Evolutionary conservation across 768 basidiomycete species (phyloP).

Genomic region (Rhodosporidiobolus odoratus): DNA sequence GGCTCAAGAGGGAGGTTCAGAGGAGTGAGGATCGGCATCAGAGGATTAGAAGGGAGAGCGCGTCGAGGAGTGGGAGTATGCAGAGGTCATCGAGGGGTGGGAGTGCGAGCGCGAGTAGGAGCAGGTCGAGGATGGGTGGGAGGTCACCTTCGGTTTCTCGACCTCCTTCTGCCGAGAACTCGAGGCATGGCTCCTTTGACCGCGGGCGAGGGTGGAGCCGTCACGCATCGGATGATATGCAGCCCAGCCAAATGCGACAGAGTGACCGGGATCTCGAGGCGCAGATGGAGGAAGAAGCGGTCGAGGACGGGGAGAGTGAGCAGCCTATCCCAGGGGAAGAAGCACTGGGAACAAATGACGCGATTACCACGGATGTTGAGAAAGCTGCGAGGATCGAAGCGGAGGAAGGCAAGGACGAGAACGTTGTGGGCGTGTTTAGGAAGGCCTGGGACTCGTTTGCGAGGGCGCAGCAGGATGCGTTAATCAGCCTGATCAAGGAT

Average conservation of each 20-base stretch:
- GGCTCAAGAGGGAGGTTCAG: conserved; percentile 28
- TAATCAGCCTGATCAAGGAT: conserved; percentile 53
- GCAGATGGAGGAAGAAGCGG: not conserved
- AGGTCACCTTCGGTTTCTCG: too few relatives aligned
- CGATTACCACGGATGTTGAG: conserved; percentile 1
- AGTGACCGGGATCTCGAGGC: not conserved
- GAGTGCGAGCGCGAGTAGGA: not conserved
- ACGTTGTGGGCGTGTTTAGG: conserved; percentile 14
- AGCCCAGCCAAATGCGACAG: not conserved
- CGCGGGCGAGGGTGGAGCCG: not conserved
- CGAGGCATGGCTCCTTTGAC: not conserved
- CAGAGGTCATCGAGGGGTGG: too few relatives aligned
- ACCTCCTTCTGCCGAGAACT: too few relatives aligned
- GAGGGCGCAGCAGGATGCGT: conserved; percentile 97
- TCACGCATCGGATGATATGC: not conserved
- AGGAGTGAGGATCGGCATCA: conserved; percentile 17
- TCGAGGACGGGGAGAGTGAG: not conserved
- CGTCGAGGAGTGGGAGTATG: not conserved
- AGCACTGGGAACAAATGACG: too few relatives aligned
- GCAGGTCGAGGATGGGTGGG: not conserved
- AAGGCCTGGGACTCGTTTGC: conserved; percentile 87
- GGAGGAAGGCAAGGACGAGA: not conserved
- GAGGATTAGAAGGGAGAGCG: conserved; percentile 10
- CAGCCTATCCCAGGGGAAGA: conserved; percentile 9
- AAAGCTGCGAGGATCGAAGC: not conserved